phyloP scores from a whole-genome alignment of 78 protist species.

The Guillardia theta region DNA sequence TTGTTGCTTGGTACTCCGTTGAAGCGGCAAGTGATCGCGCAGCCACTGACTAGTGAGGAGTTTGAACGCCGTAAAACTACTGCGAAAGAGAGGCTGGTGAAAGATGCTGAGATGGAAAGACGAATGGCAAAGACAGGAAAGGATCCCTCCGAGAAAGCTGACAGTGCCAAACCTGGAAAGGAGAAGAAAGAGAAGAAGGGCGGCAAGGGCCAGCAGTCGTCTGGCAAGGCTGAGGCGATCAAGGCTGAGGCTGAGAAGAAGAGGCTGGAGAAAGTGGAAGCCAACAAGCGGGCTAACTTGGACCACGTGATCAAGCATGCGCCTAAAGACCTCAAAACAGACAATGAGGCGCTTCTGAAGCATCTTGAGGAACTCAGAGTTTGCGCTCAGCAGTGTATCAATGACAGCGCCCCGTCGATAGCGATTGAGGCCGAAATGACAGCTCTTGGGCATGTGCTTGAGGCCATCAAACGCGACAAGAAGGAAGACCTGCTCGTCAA shows the following conservation, averaged over 20 bases:
- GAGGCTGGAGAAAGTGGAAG: background rate
- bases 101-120: background rate
- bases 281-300: background rate
- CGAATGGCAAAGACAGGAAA: background rate
- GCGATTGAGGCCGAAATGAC: constrained; percentile 20
- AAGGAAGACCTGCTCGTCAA: background rate
- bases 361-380: background rate
- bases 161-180: constrained; percentile 8
- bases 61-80: background rate
- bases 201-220: too few relatives aligned
- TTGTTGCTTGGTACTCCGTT: background rate
- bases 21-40: constrained; percentile 17
- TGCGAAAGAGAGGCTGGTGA: background rate
- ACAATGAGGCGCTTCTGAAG: background rate
- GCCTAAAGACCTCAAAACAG: background rate
- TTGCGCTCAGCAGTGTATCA: background rate
- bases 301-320: background rate
- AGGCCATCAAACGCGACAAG: constrained; percentile 21
- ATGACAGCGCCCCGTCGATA: background rate
- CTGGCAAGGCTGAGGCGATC: background rate
- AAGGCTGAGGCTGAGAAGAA: background rate
- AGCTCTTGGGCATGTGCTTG: background rate
- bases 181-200: constrained; percentile 38
- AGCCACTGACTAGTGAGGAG: background rate
- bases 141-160: background rate